Evolutionary conservation across 352 stramenopile genomes (phyloP).

Genomic region (Phytophthora ramorum): DNA sequence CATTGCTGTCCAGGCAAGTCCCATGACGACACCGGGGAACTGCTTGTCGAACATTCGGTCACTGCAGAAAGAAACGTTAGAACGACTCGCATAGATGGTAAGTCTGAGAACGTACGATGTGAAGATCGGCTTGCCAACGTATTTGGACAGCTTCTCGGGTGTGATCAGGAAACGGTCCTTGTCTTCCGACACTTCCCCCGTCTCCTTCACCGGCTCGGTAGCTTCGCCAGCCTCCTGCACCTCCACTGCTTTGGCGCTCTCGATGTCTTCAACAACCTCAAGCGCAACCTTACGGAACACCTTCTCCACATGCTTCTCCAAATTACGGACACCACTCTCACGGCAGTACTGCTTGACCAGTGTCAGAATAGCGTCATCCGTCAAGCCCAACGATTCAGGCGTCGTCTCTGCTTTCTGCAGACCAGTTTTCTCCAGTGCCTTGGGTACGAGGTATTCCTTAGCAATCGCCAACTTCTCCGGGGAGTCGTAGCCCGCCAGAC

Average conservation of each 20-base stretch:
- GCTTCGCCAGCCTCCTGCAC: constrained; percentile 55
- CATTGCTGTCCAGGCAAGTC: constrained; percentile 98
- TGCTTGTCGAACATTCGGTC: constrained; percentile 97
- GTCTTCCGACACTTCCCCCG: constrained; percentile 34
- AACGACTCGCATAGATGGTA: not conserved
- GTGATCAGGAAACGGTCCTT: constrained; percentile 91
- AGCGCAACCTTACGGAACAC: constrained; percentile 98
- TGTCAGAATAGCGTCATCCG: constrained; percentile 93
- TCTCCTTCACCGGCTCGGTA: constrained; percentile 15
- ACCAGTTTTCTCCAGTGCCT: constrained; percentile 94
- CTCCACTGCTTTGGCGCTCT: constrained; percentile 38
- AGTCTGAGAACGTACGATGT: constrained; percentile 75
- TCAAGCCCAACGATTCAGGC: constrained; percentile 91
- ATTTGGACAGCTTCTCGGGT: constrained; percentile 96
- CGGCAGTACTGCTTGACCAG: constrained; percentile 95
- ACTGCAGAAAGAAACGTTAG: constrained; percentile 38
- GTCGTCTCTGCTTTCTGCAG: constrained; percentile 65
- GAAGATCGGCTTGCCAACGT: constrained; percentile 98
- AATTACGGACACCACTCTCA: constrained; percentile 97
- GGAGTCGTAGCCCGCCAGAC: constrained; percentile 95
- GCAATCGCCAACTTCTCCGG: constrained; percentile 98
- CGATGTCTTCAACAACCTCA: constrained; percentile 93
- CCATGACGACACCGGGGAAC: constrained; percentile 98
- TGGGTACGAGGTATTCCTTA: constrained; percentile 98
- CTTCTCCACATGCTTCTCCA: constrained; percentile 99